A percentile compares a stretch with the other conserved stretches of the same genome.
Conservation (phyloP, 2,329 filamentous ascomycete species). For the Plectosphaerella cucumerina region DNA sequence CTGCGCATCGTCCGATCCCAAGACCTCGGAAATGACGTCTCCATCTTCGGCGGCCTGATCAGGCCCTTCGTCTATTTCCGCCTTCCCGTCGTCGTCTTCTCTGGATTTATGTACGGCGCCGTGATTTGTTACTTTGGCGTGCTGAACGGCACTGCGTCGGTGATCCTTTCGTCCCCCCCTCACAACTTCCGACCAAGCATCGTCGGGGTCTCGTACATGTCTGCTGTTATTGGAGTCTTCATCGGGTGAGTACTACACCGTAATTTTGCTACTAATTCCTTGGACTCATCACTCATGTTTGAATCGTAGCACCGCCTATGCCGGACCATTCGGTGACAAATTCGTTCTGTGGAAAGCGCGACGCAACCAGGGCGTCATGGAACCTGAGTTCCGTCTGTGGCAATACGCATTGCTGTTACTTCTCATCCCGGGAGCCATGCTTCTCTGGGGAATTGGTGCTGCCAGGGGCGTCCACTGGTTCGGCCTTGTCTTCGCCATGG, state of each 20-base stretch:
- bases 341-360: slow-evolving; percentile 32
- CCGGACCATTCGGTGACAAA: slow-evolving; percentile 31
- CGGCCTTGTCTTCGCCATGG: slow-evolving; percentile 35
- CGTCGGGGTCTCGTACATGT: slow-evolving; percentile 32
- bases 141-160: slow-evolving; percentile 37
- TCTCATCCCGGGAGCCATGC: slow-evolving; percentile 2
- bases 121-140: slow-evolving; percentile 39
- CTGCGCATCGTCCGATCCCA: background rate
- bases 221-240: slow-evolving; percentile 28
- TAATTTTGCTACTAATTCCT: background rate
- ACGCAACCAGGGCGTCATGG: slow-evolving; percentile 35
- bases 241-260: slow-evolving; percentile 18
- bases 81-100: slow-evolving; percentile 34
- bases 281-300: background rate
- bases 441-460: slow-evolving; percentile 26
- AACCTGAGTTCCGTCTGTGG: slow-evolving; percentile 23
- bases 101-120: slow-evolving; percentile 36
- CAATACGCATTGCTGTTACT: slow-evolving; percentile 6
- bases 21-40: too few relatives aligned
- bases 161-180: slow-evolving; percentile 29
- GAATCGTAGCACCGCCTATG: slow-evolving; percentile 15
- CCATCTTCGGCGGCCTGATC: too few relatives aligned
- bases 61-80: background rate
- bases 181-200: slow-evolving; percentile 34
- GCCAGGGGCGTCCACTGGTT: slow-evolving; percentile 35